Evolutionary conservation across 306 rosid genomes (phyloP).

Genomic region (Myrica gale): DNA sequence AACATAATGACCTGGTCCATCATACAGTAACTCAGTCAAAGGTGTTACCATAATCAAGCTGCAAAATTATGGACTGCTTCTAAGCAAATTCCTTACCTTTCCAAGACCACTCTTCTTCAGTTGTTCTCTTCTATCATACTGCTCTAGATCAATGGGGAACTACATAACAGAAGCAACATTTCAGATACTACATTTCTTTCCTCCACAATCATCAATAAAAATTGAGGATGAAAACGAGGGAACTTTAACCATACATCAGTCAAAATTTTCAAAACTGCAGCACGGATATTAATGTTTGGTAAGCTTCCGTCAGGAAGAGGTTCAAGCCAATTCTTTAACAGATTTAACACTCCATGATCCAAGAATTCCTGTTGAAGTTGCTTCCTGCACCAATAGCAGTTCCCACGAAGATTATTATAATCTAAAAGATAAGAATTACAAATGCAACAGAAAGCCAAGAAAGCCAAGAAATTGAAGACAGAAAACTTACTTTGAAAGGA

Average conservation of each 20-base stretch:
- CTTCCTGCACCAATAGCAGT: conserved; percentile 49
- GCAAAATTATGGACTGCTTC: background rate
- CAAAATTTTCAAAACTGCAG: conserved; percentile 77
- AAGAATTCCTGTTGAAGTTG: conserved; percentile 89
- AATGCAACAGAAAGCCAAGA: conserved; percentile 4
- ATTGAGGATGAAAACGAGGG: conserved; percentile 16
- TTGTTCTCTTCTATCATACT: conserved; percentile 86
- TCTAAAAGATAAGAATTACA: background rate
- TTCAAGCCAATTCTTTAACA: conserved; percentile 92
- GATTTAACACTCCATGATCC: conserved; percentile 84
- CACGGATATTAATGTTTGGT: conserved; percentile 83
- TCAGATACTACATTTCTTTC: conserved; percentile 21
- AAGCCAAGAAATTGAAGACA: background rate
- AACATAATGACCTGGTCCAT: conserved; percentile 81
- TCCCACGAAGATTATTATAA: background rate
- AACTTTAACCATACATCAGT: conserved; percentile 58
- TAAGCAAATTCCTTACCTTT: conserved; percentile 51
- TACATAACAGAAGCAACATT: conserved; percentile 42
- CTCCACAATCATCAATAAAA: conserved; percentile 10
- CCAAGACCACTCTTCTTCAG: conserved; percentile 97
- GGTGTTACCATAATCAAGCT: conserved; percentile 11
- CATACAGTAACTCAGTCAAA: conserved; percentile 16
- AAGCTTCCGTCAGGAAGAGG: conserved; percentile 97
- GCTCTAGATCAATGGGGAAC: conserved; percentile 91
- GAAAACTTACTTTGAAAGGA: conserved; percentile 76